phyloP scores from a whole-genome alignment of 345 rosid genomes.

The Corymbia maculata region DNA sequence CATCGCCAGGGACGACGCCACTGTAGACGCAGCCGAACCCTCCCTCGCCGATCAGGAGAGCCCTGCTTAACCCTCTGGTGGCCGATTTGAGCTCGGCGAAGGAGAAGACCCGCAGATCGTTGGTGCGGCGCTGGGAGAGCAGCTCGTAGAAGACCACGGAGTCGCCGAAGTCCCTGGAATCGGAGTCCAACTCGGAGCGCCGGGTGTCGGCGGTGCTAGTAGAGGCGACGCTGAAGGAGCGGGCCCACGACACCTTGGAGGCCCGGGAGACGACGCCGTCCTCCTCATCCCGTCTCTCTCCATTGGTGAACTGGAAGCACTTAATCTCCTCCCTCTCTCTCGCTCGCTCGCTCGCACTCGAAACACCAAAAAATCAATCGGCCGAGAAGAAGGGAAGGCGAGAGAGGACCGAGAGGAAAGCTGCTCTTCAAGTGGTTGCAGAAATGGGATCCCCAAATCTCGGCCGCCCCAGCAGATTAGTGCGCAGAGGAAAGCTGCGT shows the following conservation, averaged over 20 bases:
- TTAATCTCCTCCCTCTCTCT: constrained; percentile 30
- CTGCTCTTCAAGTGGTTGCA: too few relatives aligned
- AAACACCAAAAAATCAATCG: too few relatives aligned
- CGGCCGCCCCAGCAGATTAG: too few relatives aligned
- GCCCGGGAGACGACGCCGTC: constrained; percentile 31
- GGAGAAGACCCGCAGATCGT: constrained; percentile 66
- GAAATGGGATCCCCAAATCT: too few relatives aligned
- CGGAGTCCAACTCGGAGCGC: constrained; percentile 78
- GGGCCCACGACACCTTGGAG: constrained; percentile 79
- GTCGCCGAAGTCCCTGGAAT: constrained; percentile 61
- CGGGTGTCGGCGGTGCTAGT: constrained; percentile 53
- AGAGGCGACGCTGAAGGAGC: constrained; percentile 87
- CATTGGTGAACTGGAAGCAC: constrained; percentile 91
- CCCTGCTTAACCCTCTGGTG: constrained; percentile 69
- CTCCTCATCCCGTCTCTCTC: constrained; percentile 38
- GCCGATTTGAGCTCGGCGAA: constrained; percentile 76
- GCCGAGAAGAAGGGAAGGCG: too few relatives aligned
- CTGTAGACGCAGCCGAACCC: constrained; percentile 89
- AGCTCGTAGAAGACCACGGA: constrained; percentile 38
- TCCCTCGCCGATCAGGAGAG: constrained; percentile 87
- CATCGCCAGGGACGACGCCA: constrained; percentile 31
- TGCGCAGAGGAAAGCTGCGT: too few relatives aligned
- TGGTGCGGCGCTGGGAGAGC: constrained; percentile 54
- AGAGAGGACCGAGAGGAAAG: too few relatives aligned
- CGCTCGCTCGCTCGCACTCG: not conserved